A percentile compares a stretch with the other conserved stretches of the same genome.
These are phyloP conservation scores for Yamadazyma olivae DNA, from an alignment of 805 yeast genomes.

Conservation along the genomic window DNA sequence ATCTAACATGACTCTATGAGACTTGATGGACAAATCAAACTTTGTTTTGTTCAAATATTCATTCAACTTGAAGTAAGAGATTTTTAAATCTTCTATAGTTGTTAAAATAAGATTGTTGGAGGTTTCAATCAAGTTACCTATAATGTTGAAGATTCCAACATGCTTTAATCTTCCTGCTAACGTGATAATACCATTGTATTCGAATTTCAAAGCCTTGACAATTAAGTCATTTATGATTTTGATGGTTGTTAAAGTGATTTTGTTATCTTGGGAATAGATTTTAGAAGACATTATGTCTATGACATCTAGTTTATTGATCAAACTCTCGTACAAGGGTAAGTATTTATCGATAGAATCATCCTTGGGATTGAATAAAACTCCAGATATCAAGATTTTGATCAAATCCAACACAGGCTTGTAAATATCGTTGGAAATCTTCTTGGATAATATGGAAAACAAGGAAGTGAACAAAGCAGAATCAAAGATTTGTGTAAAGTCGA, in stretches of 20 bases:
- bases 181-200: slow-evolving; percentile 42
- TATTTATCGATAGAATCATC: slow-evolving; percentile 33
- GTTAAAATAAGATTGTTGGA: slow-evolving; percentile 31
- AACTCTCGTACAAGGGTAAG: slow-evolving; percentile 33
- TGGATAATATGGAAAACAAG: slow-evolving; percentile 38
- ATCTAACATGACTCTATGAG: slow-evolving; percentile 39
- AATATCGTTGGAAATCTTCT: slow-evolving; percentile 43
- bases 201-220: slow-evolving; percentile 38
- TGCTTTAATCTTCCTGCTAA: slow-evolving; percentile 46
- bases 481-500: slow-evolving; percentile 30
- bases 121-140: slow-evolving; percentile 39
- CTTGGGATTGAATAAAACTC: slow-evolving; percentile 38
- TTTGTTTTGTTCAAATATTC: slow-evolving; percentile 30
- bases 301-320: slow-evolving; percentile 37
- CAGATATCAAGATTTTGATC: slow-evolving; percentile 39
- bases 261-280: slow-evolving; percentile 41
- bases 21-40: slow-evolving; percentile 35
- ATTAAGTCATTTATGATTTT: slow-evolving; percentile 46
- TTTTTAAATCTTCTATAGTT: slow-evolving; percentile 28
- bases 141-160: slow-evolving; percentile 43
- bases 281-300: slow-evolving; percentile 42
- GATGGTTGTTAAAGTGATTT: slow-evolving; percentile 41
- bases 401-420: slow-evolving; percentile 45
- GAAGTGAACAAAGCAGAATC: slow-evolving; percentile 40
- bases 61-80: slow-evolving; percentile 33